Evolutionary conservation across 805 yeast genomes (phyloP), one percentile per base, ranked within the genome.

Genomic region (Starmerella bacillaris): DNA sequence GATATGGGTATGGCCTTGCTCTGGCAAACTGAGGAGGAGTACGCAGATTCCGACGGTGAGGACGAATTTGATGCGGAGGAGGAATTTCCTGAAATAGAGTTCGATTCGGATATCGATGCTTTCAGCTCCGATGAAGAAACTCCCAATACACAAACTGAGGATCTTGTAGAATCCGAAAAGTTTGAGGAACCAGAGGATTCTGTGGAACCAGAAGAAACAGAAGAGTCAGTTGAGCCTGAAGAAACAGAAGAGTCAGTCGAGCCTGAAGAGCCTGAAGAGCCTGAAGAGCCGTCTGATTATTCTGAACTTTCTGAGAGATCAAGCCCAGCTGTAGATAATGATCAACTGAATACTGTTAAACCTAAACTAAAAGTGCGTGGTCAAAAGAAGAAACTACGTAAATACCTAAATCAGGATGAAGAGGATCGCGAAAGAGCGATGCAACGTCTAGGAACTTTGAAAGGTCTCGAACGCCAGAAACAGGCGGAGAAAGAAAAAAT

Each of bases 321-420:
- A 11, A 22, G 26, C n/a, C n/a, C 26, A 11, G n/a, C 26, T 22
- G n/a, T 11, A 22, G 26, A n/a, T n/a, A 22, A n/a, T 22, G n/a
- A n/a, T 22, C 9, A 11, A n/a, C n/a, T n/a, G n/a, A n/a, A n/a
- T 9, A 9, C 26, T 22, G 26, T n/a, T 27, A 29, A 29, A 29
- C 18, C 19, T 17, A 29, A 29, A 17, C 21, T 29, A 17, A 20
- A 60, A 26, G 72, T 74, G 5, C 70, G 95, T 48, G 95, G 96
- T 32, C 82, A 78, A 56, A 80, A 76, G 50, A 76, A 78, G 27
- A 78, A 82, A 37, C 75, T 75, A 27, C 64, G 68, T 40, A 86
- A 84, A 50, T 86, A 86, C 50, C 80, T 74, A 3, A 83, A 77
- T 40, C 96, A 86, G 56, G 96, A 86, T 52, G 94, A 80, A 35